These are phyloP conservation scores for Candida sithepensis DNA, from an alignment of 805 yeast genomes.

Conservation along the genomic window DNA sequence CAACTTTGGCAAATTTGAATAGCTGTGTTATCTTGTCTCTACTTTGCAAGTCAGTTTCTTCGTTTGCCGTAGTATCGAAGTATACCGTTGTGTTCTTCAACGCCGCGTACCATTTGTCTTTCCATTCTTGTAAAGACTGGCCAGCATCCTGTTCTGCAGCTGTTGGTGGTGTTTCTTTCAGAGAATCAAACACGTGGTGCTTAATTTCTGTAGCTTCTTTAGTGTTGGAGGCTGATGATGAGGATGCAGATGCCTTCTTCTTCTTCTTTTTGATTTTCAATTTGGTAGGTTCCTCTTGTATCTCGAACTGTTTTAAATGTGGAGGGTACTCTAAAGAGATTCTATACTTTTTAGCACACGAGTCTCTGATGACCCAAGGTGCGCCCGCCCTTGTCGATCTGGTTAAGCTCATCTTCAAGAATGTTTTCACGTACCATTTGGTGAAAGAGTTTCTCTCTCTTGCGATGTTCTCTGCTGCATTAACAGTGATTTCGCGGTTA, in stretches of 20 bases:
- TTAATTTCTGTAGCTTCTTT: neutral
- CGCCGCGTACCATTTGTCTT: conserved; percentile 47
- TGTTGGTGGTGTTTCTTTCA: conserved; percentile 36
- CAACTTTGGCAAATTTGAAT: conserved; percentile 47
- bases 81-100: conserved; percentile 45
- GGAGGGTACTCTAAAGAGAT: conserved; percentile 60
- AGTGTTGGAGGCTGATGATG: neutral
- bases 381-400: conserved; percentile 85
- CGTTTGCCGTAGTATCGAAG: conserved; percentile 41
- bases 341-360: conserved; percentile 66
- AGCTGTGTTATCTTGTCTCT: conserved; percentile 41
- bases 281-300: conserved; percentile 5
- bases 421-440: conserved; percentile 85
- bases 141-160: conserved; percentile 35
- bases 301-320: conserved; percentile 39
- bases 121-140: conserved; percentile 47
- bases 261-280: conserved; percentile 3
- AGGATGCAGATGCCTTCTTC: conserved; percentile 2
- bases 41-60: conserved; percentile 34
- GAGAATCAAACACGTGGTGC: conserved; percentile 28
- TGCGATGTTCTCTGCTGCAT: conserved; percentile 59
- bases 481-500: conserved; percentile 60
- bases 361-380: conserved; percentile 89
- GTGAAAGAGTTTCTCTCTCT: conserved; percentile 87
- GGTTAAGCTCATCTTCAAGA: conserved; percentile 72